phyloP scores from a whole-genome alignment of 768 basidiomycete species.

The Mycena sanguinolenta region DNA sequence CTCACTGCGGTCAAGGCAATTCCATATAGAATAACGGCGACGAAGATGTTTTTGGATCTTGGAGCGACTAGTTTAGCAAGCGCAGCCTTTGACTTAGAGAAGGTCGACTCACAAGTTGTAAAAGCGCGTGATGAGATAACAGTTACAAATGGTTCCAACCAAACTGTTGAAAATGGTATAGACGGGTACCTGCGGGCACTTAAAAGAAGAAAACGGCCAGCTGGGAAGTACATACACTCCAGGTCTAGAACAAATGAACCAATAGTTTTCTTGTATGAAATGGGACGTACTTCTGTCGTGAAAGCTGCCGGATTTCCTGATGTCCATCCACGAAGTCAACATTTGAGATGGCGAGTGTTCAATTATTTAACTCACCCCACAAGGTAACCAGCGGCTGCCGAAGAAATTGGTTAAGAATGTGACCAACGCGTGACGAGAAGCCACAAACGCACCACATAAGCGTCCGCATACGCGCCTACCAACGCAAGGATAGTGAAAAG shows the following conservation, averaged over 20 bases:
- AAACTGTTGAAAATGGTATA: neutral
- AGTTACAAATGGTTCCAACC: neutral
- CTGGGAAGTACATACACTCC: neutral
- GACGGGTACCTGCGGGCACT: neutral
- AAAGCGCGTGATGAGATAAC: conserved; percentile 16
- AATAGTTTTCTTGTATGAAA: neutral
- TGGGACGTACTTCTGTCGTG: neutral
- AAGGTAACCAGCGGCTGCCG: conserved; percentile 4
- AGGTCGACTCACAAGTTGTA: neutral
- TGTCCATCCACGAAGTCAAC: neutral
- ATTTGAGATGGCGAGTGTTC: too few species aligned
- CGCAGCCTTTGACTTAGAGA: too few species aligned
- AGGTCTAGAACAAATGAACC: neutral
- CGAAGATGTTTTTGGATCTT: conserved; percentile 9
- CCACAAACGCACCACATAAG: neutral
- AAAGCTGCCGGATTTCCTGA: neutral
- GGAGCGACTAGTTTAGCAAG: neutral
- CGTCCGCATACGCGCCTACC: conserved; percentile 8
- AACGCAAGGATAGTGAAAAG: neutral
- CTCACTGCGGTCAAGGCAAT: neutral
- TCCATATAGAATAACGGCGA: neutral
- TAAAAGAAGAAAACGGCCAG: neutral
- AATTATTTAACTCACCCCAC: neutral
- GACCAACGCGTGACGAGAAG: neutral
- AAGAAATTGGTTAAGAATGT: neutral